Evolutionary conservation across 768 basidiomycete genomes (phyloP), one percentile per base, ranked within the genome.

Genomic region (Suillus luteus): DNA sequence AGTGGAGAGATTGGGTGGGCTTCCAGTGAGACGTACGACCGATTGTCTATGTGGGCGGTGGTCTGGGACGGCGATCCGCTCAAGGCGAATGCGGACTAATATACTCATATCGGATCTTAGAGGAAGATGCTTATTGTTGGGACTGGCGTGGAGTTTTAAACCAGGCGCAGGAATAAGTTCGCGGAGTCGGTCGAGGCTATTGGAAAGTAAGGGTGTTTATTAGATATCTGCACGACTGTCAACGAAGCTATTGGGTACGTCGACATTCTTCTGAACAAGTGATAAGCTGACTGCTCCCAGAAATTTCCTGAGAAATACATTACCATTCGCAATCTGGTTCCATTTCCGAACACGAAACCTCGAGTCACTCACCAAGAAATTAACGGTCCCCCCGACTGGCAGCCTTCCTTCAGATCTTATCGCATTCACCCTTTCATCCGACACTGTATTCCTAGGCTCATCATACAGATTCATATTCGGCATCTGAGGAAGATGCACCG

Each of bases 261-360:
- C 4, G 19, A 38, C 40, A 35, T 15, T 22, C 64, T 44, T 22
- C 62, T 8, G 40, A 37, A n/a, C 24, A 6, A 15, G 52, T 33
- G 8, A 27, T 58, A 22, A 12, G 10, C 24, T 15, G 38, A 40
- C 17, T 51, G 22, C 8, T 9, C 33, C n/a, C 54, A 88, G 88
- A 52, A 88, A 87, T 63, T 89, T 87, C 69, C 88, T 87, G 12
- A n/a, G n/a, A 90, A 89, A 68, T 90, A 90, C 64, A 89, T 89
- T 68, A 86, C 81, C 58, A 70, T 83, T 46, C 82, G 86, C 14
- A 79, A 86, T 14, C 74, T 89, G 10, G 69, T 75, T n/a, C 76
- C 86, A 1, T 72, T 80, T 64, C 69, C 79, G 0, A 62, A 77
- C 22, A 78, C 79, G 3, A 63, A 71, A n/a, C 81, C 86, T 0